Conservation (phyloP, 1,139 yeast genomes). For the Yamadazyma siamensis region DNA sequence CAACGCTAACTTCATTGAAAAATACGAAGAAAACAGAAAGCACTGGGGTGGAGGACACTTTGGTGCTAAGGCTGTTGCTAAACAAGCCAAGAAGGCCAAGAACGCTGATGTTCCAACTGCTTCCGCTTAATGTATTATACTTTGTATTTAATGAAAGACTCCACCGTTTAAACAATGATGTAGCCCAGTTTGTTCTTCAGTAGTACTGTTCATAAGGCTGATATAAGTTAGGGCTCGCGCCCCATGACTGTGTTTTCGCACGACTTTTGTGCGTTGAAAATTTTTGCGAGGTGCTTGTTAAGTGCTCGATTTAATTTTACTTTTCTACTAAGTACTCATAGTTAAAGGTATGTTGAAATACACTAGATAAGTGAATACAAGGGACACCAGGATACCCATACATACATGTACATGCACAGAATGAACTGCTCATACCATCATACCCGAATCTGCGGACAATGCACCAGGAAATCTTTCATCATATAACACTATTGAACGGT, state of each 20-base stretch:
- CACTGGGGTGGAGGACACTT: conserved; percentile 99
- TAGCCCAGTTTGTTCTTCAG: too few species aligned
- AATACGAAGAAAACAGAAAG: conserved; percentile 92
- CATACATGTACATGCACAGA: too few species aligned
- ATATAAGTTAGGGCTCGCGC: conserved; percentile 8
- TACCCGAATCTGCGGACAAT: too few species aligned
- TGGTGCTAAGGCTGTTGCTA: conserved; percentile 89
- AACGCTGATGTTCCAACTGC: conserved; percentile 25
- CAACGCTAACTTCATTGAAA: conserved; percentile 86
- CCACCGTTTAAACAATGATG: too few species aligned
- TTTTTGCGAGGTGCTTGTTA: conserved; percentile 6
- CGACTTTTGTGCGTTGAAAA: conserved; percentile 6
- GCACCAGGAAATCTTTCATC: too few species aligned
- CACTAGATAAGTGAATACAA: neutral
- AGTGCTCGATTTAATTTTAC: conserved; percentile 8
- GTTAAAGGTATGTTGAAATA: conserved; percentile 10
- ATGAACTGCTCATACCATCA: too few species aligned
- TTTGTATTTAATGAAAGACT: too few species aligned
- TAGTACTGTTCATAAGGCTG: too few species aligned
- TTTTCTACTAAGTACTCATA: conserved; percentile 6
- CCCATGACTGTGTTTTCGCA: conserved; percentile 9
- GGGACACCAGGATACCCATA: neutral
- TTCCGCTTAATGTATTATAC: conserved; percentile 5
- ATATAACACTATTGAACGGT: too few species aligned
- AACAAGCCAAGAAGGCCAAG: conserved; percentile 49